Evolutionary conservation across 2,329 filamentous ascomycete species (phyloP), one percentile per base, ranked within the genome.

Genomic region (Pseudofabraea citricarpa): DNA sequence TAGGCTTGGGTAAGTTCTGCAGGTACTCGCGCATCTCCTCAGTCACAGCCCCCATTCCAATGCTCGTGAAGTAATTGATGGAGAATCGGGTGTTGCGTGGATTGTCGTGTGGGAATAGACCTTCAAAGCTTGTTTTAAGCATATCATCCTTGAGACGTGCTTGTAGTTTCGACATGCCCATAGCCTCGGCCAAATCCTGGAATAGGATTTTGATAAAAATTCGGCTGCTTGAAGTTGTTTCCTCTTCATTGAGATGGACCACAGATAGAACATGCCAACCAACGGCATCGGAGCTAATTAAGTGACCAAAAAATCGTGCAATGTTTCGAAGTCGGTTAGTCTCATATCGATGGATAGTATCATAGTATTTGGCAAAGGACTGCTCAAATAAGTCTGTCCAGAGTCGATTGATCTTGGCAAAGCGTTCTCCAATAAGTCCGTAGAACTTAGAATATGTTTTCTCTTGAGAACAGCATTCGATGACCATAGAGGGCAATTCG

Each of bases 141-240:
- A 81, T 76, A 33, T 93, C 86, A 54, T 95, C 90, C 52, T 75
- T 80, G 66, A 96, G 75, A 15, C 87, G 80, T 36, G 82, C 77
- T 54, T 85, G 82, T 41, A 98, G 69, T 58, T 85, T 87, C 36
- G 82, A 74, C 74, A 96, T 82, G 45, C 93, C 91, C 46, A 95
- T 76, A 48, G 88, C 86, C 66, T 96, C 89, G 4, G 83, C 78
- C 19, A 97, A 78, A 58, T 96, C 90, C 64, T 97, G 90, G 62
- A 98, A 94, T 10, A 98, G 70, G 45, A 97, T 97, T 71, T 96
- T 97, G 73, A 98, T 87, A 62, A 97, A 98, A 64, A 98, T 97
- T 72, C 93, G 88, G 55, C 88, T 95, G 50, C 89, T 93, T 2
- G 90, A 91, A 1, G 91, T 98, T 0, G 93, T 98, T 59, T 98